phyloP scores from a whole-genome alignment of 2,329 filamentous ascomycete species.

The Celoporthe dispersa region DNA sequence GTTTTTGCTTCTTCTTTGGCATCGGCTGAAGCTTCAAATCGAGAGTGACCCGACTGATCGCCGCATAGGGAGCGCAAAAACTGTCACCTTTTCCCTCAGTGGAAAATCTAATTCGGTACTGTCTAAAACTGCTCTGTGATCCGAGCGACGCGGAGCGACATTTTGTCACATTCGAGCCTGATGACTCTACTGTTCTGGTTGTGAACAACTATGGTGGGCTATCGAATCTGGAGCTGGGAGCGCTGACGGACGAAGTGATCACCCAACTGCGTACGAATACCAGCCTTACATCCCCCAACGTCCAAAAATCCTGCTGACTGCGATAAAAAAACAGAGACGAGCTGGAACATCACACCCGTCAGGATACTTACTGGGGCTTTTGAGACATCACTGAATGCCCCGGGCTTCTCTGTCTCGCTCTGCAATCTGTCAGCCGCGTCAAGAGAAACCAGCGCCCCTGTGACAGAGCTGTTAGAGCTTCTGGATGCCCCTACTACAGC shows the following conservation, averaged over 20 bases:
- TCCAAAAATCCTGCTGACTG: no score
- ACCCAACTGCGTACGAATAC: constrained; percentile 44
- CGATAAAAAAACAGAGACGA: constrained; percentile 30
- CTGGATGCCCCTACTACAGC: constrained; percentile 56
- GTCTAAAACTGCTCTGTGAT: constrained; percentile 57
- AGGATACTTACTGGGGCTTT: constrained; percentile 53
- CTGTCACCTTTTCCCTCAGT: constrained; percentile 47
- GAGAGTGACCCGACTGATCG: background rate
- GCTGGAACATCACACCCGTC: constrained; percentile 52
- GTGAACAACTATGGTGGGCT: constrained; percentile 64
- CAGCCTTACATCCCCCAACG: background rate
- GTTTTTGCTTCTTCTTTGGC: constrained; percentile 27
- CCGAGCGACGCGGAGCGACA: constrained; percentile 56
- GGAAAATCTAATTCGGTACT: constrained; percentile 46
- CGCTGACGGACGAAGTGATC: constrained; percentile 57
- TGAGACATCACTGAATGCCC: constrained; percentile 58
- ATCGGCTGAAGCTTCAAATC: background rate
- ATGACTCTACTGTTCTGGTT: constrained; percentile 55
- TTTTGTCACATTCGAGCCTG: constrained; percentile 51
- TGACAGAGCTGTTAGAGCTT: constrained; percentile 48
- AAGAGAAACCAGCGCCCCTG: constrained; percentile 32
- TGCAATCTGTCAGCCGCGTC: constrained; percentile 51
- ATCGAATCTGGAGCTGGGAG: constrained; percentile 57
- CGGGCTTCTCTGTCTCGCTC: constrained; percentile 59
- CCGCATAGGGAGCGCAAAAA: constrained; percentile 41